Evolutionary conservation across 768 basidiomycete genomes (phyloP).

Genomic region (Baorangia bicolor): DNA sequence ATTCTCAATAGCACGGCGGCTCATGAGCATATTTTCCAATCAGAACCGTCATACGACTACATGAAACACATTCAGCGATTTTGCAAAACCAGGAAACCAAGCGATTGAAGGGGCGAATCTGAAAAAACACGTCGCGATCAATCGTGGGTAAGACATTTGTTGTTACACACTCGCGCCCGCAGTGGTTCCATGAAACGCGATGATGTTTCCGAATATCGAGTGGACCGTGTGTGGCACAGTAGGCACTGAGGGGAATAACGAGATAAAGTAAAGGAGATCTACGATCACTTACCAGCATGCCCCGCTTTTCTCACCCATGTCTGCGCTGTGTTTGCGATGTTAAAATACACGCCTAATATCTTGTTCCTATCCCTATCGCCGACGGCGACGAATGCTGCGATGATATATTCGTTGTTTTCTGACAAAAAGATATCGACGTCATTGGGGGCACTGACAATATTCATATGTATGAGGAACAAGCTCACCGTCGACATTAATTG

Average conservation of each 20-base stretch:
- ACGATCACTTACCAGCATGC: not conserved
- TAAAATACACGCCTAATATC: not conserved
- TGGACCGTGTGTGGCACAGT: not conserved
- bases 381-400: not conserved
- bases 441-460: too few species aligned
- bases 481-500: too few species aligned
- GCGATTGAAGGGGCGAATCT: not conserved
- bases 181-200: not conserved
- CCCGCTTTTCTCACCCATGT: not conserved
- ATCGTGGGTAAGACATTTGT: not conserved
- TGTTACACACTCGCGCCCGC: not conserved
- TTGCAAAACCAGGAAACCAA: not conserved
- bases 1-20: too few species aligned
- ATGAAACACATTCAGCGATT: not conserved
- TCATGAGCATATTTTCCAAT: too few species aligned
- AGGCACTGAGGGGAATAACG: too few species aligned
- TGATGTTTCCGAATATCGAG: not conserved
- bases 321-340: not conserved
- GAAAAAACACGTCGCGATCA: not conserved
- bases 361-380: not conserved
- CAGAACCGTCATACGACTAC: too few species aligned
- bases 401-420: not conserved
- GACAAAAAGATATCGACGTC: not conserved
- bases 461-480: too few species aligned
- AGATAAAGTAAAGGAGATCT: too few species aligned